phyloP scores from a whole-genome alignment of 2,329 filamentous ascomycete species.

The Purpureocillium takamizusanense region DNA sequence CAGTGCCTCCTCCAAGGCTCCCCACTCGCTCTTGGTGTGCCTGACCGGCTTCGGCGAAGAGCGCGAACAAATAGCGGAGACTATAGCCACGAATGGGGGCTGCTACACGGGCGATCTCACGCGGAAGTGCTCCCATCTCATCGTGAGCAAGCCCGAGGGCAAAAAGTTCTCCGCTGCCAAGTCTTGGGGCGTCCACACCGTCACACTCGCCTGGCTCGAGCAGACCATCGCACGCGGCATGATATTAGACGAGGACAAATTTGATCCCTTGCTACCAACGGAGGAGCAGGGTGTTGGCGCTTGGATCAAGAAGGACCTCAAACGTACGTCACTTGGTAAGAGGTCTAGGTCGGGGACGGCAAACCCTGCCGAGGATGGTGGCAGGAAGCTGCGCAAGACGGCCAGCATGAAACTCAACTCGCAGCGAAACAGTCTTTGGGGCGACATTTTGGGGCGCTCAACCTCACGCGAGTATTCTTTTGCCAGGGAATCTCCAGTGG shows the following conservation, averaged over 20 bases:
- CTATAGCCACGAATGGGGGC: constrained; percentile 64
- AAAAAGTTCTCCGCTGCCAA: constrained; percentile 88
- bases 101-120: constrained; percentile 82
- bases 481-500: constrained; percentile 12
- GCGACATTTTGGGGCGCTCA: constrained; percentile 62
- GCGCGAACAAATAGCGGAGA: constrained; percentile 61
- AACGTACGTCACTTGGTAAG: constrained; percentile 46
- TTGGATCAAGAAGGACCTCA: constrained; percentile 48
- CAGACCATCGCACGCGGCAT: constrained; percentile 80
- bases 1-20: constrained; percentile 15
- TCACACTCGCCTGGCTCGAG: constrained; percentile 76
- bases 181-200: constrained; percentile 70
- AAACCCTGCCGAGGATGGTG: constrained; percentile 43
- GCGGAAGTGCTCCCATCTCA: constrained; percentile 76
- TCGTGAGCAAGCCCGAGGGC: constrained; percentile 69
- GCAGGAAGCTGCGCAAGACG: constrained; percentile 77
- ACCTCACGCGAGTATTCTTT: constrained; percentile 25
- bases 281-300: constrained; percentile 71
- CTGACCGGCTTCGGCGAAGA: constrained; percentile 52
- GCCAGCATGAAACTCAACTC: constrained; percentile 75
- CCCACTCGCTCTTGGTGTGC: constrained; percentile 40
- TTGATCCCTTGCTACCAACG: constrained; percentile 62
- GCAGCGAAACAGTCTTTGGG: constrained; percentile 82
- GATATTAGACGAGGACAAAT: constrained; percentile 80
- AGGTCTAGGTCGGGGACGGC: constrained; percentile 41